A percentile compares a stretch with the other conserved stretches of the same genome.
Evolutionary conservation across 495 filamentous ascomycete genomes (phyloP).

Genomic region (Aspergillus bertholletiae): DNA sequence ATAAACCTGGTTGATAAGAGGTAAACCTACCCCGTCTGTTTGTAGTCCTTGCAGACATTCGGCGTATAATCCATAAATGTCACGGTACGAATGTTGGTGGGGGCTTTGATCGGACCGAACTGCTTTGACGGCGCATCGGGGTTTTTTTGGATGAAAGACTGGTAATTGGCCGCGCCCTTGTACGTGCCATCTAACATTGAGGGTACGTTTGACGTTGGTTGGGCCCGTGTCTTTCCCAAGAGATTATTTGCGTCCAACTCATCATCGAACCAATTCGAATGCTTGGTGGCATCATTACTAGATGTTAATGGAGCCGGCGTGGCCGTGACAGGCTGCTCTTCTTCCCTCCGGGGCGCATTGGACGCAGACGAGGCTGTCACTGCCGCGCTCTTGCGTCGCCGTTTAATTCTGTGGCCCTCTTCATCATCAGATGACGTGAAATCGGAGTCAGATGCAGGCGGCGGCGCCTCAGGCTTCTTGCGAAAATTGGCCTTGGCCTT

Average conservation of each 20-base stretch:
- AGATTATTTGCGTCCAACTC: conserved; percentile 56
- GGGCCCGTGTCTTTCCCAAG: conserved; percentile 57
- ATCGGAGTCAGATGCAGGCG: conserved; percentile 57
- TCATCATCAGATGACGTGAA: conserved; percentile 79
- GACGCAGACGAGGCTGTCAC: conserved; percentile 51
- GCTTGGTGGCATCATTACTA: conserved; percentile 88
- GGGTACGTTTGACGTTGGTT: conserved; percentile 18
- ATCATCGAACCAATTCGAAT: conserved; percentile 87
- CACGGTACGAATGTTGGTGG: conserved; percentile 86
- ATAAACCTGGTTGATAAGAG: too few species aligned
- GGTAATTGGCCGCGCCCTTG: conserved; percentile 68
- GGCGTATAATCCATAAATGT: conserved; percentile 90
- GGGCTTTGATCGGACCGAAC: conserved; percentile 83
- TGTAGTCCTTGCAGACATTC: conserved; percentile 95
- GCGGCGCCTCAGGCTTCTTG: conserved; percentile 80
- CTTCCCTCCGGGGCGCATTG: conserved; percentile 37
- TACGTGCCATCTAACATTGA: conserved; percentile 63
- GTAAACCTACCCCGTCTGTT: conserved; percentile 76
- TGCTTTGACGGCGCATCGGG: conserved; percentile 68
- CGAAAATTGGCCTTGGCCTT: conserved; percentile 76
- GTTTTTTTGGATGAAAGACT: conserved; percentile 75
- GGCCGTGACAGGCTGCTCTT: conserved; percentile 54
- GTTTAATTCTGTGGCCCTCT: conserved; percentile 68
- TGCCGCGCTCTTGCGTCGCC: conserved; percentile 65
- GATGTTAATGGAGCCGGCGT: conserved; percentile 49